These are phyloP conservation scores for Brettanomyces naardenensis DNA, from an alignment of 805 yeast species.

Conservation along the genomic window DNA sequence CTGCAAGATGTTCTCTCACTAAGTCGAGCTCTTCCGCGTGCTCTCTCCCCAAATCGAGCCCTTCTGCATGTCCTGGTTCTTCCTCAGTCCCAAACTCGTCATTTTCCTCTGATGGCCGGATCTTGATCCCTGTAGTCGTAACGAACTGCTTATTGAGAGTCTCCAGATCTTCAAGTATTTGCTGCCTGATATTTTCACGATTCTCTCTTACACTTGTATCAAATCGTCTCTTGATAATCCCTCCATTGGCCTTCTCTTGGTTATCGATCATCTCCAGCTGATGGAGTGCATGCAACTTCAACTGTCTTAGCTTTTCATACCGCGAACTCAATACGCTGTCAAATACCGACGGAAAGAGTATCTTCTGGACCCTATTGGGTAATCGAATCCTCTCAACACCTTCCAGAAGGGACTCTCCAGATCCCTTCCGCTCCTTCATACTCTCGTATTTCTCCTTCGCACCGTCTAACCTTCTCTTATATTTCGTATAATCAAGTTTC, in stretches of 20 bases:
- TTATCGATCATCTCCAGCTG: constrained; percentile 12
- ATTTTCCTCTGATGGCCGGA: neutral
- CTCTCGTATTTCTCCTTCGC: neutral
- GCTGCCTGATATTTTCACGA: constrained; percentile 12
- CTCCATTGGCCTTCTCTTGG: constrained; percentile 2
- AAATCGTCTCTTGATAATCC: constrained; percentile 10
- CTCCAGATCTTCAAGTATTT: constrained; percentile 10
- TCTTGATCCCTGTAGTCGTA: neutral
- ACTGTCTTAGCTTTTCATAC: neutral
- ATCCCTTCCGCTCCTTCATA: constrained; percentile 1
- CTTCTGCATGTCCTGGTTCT: neutral
- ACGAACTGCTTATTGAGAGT: constrained; percentile 12
- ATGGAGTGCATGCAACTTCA: constrained; percentile 3
- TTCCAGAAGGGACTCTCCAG: neutral
- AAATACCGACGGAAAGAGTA: constrained; percentile 7
- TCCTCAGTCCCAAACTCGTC: neutral
- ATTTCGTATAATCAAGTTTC: constrained; percentile 12
- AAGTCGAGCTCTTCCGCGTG: neutral
- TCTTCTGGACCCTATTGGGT: neutral
- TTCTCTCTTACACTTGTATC: constrained; percentile 12
- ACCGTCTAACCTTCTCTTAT: constrained; percentile 13
- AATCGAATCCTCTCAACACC: neutral
- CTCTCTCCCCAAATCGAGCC: neutral
- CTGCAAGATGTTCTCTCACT: neutral
- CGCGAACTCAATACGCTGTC: constrained; percentile 1